phyloP scores from a whole-genome alignment of 495 filamentous ascomycete genomes.

The Lepidopterella palustris region DNA sequence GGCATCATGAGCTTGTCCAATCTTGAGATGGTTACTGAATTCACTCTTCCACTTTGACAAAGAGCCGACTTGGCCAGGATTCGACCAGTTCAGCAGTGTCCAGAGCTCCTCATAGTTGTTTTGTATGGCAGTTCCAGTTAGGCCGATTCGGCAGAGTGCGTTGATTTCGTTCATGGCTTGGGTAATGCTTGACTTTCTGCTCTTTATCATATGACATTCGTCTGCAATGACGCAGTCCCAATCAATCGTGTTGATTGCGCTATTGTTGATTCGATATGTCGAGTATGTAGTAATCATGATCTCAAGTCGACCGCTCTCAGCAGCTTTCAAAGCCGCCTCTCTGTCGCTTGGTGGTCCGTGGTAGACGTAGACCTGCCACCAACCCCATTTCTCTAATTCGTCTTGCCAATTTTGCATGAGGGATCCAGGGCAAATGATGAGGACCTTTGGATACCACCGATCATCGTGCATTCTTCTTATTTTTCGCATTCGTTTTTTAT shows the following conservation, averaged over 20 bases:
- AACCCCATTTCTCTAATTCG: slow-evolving; percentile 85
- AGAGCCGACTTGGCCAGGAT: slow-evolving; percentile 80
- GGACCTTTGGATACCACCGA: slow-evolving; percentile 76
- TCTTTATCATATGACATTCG: slow-evolving; percentile 92
- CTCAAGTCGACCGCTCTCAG: slow-evolving; percentile 68
- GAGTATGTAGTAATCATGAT: slow-evolving; percentile 90
- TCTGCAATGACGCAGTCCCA: slow-evolving; percentile 99
- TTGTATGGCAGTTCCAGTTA: slow-evolving; percentile 95
- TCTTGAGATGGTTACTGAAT: slow-evolving; percentile 71
- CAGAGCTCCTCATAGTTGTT: slow-evolving; percentile 98
- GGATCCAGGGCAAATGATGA: slow-evolving; percentile 84
- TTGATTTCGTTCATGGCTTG: slow-evolving; percentile 88
- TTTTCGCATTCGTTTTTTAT: slow-evolving; percentile 87
- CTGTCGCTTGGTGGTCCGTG: slow-evolving; percentile 61
- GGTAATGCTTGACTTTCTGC: slow-evolving; percentile 66
- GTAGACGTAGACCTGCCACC: slow-evolving; percentile 83
- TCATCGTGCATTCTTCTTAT: slow-evolving; percentile 52
- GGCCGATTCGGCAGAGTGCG: slow-evolving; percentile 82
- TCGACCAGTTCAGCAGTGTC: slow-evolving; percentile 95
- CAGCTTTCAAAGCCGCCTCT: slow-evolving; percentile 65
- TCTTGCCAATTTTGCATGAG: slow-evolving; percentile 86
- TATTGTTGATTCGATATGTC: slow-evolving; percentile 73
- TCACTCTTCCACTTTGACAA: slow-evolving; percentile 67
- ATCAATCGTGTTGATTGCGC: slow-evolving; percentile 71
- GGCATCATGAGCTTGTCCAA: slow-evolving; percentile 92